Conservation (phyloP, 805 yeast species). For the Millerozyma miso region DNA sequence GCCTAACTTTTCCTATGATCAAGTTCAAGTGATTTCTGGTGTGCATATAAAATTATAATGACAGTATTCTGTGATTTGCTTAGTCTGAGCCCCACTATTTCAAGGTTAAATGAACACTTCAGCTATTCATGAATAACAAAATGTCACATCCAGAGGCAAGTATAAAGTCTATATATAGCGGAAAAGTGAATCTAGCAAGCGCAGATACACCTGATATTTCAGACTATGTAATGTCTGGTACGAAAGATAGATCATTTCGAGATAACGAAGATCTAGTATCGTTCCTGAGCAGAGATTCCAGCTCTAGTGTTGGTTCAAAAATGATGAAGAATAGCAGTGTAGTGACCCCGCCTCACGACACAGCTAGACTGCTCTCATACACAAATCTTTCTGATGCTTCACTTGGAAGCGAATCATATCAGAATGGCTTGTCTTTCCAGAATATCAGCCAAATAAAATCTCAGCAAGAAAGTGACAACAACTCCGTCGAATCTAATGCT, state of each 20-base stretch:
- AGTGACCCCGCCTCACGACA: constrained; percentile 1
- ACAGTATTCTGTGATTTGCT: background rate
- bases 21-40: background rate
- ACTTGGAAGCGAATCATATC: constrained; percentile 20
- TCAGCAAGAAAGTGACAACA: background rate
- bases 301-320: constrained; percentile 15
- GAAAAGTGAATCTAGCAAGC: constrained; percentile 25
- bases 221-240: constrained; percentile 6
- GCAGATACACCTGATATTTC: constrained; percentile 19
- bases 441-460: background rate
- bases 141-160: constrained; percentile 45
- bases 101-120: background rate
- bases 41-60: background rate
- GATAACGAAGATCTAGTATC: constrained; percentile 10
- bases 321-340: constrained; percentile 12
- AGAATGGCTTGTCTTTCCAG: constrained; percentile 3
- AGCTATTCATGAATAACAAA: too few species aligned
- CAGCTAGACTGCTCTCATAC: constrained; percentile 3
- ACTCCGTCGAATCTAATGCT: background rate
- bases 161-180: constrained; percentile 35
- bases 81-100: background rate
- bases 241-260: background rate
- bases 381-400: constrained; percentile 25
- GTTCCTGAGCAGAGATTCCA: constrained; percentile 13
- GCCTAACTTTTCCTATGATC: too few species aligned